Evolutionary conservation across 768 basidiomycete species (phyloP), one percentile per base, ranked within the genome.

Genomic region (Lactifluus subvellereus): DNA sequence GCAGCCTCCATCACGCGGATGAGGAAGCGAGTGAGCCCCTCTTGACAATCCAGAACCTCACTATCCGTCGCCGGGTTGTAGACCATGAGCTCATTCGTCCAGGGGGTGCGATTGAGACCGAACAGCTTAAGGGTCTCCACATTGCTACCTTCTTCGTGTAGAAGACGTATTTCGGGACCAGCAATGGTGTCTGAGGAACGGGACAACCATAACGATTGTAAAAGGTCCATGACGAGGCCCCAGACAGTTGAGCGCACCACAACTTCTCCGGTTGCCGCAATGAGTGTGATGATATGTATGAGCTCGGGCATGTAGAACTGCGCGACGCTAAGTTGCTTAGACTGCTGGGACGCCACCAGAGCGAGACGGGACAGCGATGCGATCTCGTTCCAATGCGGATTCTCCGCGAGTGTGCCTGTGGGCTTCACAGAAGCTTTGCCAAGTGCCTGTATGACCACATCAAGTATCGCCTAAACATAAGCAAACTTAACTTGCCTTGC

Each of bases 241-340:
- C 91, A 92, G 45, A 91, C 83, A 4, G 90, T 87, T 65, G 87
- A 88, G 27, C 94, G 85, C 54, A 94, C 84, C 13, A 85, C 74
- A 0, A 85, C 74, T 6, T 88, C 82, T 11, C 94, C 94, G 40
- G 84, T 84, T 10, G 84, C 89, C 7, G 88, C 84, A 1, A 89
- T 77, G n/a, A 95, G 77, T 6, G 87, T 86, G 65, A 91, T 83
- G 43, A 91, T 77, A 72, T 97, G 91, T 49, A 87, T 78, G 37
- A 90, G 78, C 71, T 97, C 94, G 0, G 94, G 89, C 4, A 94
- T 81, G 70, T 86, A 94, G 32, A 94, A 77, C 67, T 91, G 89
- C 56, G 82, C 84, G 64, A 87, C 84, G 13, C 80, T 78, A 2
- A 82, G 76, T 37, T 86, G 81, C 52, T 81, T 82, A 0, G 84